Base-by-base conservation (phyloP, 768 basidiomycete genomes). In the Boletus eberwhitei region DNA sequence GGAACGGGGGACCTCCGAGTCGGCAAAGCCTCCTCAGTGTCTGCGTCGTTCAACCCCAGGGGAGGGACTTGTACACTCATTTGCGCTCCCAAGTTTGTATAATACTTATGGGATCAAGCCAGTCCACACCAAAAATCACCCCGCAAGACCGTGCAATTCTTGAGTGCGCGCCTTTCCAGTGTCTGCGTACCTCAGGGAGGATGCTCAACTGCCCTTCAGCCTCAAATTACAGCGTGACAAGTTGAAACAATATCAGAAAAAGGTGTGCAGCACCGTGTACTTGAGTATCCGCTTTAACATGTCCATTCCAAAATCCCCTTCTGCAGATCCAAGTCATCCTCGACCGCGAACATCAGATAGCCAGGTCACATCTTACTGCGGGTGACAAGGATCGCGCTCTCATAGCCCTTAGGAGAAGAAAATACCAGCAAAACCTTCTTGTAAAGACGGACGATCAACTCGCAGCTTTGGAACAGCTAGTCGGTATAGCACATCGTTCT, bases 151-250 rank as follows among this genome's bases (percentile, higher is more conserved):
- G 88, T 59, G 96, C 97, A 41, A 89, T 99, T 58, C 81, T 99
- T 56, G 96, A 98, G 96, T 98, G 59, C 69, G 90, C 80, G 22
- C 61, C 29, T 52, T 54, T 53, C 56, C 54, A 48, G 51, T 53
- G 46, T 61, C 48, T 50, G 36, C 61, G 36, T 12, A 50, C 48
- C 45, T 57, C 8, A 1, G 7, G 57, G 55, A 26, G 59, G 50
- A 69, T 26, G 50, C 48, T 63, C 60, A 63, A 57, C 57, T 17
- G 26, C 17, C 50, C 48, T 66, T 31, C 70, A 98, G 96, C 68
- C 81, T 99, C 61, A 98, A 99, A 73, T 72, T 97, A 43, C 97
- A 99, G 71, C 81, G 97, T 34, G 97, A 99, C 74, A 98, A 95
- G 71, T 75, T 99, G 57, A 88, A 83, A 69, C 91, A 95, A 69